Base-by-base conservation (phyloP, 1,284 basidiomycete species). In the Cryptococcus sp. region DNA sequence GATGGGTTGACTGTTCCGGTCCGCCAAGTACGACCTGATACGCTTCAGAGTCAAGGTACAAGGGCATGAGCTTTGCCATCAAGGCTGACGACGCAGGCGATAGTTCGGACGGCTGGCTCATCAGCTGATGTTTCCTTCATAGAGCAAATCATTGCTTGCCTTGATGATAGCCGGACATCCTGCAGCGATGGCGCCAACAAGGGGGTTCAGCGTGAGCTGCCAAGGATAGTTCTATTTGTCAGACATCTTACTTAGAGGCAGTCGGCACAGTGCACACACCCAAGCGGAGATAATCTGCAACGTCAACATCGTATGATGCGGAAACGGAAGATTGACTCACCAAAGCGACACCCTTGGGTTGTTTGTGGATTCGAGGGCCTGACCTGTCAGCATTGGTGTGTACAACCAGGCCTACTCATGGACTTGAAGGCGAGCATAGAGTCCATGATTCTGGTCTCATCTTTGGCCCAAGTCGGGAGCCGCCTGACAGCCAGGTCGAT, bases 151-250 rank as follows among this genome's bases (percentile, higher is more conserved):
- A 12, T 19, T 37, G 54, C 63, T 45, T n/a, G 65, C 69, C 58
- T 93, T 93, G 59, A 91, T 49, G 1, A 85, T 75, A 3, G 79
- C 80, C 0, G 84, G 79, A 63, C 84, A 85, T 1, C 89, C 89
- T 12, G 88, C 86, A 0, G 88, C 84, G 33, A 92, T 80, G 3
- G 89, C 89, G 23, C 83, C 82, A 21, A 82, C 78, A 79, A 87
- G 67, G 1, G 81, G 79, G 39, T 71, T 69, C 24, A 83, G 62
- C 5, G 74, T 72, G 37, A 82, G 74, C 43, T 77, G 68, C 58
- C 76, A 66, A 2, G 80, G 80, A 63, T 76, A 82, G 63, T 83
- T 83, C 80, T 47, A 77, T 4, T 21, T 0, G 40, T 56, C 34
- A 57, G 45, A n/a, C 41, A 19, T n/a, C 26, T n/a, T 19, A 16